Conservation (phyloP, 805 yeast species). For the Kazachstania viticola region DNA sequence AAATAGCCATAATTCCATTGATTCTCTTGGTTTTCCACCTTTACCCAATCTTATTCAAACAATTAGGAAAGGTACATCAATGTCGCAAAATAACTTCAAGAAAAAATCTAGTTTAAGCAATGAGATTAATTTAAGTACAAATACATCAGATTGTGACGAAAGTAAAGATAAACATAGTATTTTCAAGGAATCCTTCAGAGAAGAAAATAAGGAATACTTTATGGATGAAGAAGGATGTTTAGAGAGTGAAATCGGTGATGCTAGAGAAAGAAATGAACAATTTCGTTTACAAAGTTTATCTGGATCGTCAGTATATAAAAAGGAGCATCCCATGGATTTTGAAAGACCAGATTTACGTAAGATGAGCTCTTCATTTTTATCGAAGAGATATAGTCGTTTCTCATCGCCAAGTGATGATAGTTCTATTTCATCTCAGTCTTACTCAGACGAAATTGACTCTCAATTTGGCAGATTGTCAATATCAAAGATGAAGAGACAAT, state of each 20-base stretch:
- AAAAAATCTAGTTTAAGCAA: slow-evolving; percentile 18
- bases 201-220: not conserved
- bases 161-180: not conserved
- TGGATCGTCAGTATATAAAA: not conserved
- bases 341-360: not conserved
- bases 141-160: not conserved
- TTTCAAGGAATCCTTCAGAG: not conserved
- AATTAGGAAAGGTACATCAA: not conserved
- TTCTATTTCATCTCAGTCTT: slow-evolving; percentile 16
- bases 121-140: slow-evolving; percentile 7
- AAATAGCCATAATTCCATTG: slow-evolving; percentile 17
- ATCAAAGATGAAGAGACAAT: slow-evolving; percentile 14
- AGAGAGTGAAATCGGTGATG: not conserved
- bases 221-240: not conserved
- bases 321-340: not conserved
- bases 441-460: slow-evolving; percentile 16
- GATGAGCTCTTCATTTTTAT: too few relatives aligned
- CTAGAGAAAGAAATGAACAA: too few relatives aligned
- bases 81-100: slow-evolving; percentile 1
- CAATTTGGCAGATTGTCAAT: slow-evolving; percentile 20
- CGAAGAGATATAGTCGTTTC: too few relatives aligned
- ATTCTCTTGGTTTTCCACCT: slow-evolving; percentile 11
- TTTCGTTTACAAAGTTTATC: not conserved
- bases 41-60: not conserved
- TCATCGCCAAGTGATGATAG: not conserved